Conservation (phyloP, 1,284 basidiomycete genomes). For the Trametes hirsuta region DNA sequence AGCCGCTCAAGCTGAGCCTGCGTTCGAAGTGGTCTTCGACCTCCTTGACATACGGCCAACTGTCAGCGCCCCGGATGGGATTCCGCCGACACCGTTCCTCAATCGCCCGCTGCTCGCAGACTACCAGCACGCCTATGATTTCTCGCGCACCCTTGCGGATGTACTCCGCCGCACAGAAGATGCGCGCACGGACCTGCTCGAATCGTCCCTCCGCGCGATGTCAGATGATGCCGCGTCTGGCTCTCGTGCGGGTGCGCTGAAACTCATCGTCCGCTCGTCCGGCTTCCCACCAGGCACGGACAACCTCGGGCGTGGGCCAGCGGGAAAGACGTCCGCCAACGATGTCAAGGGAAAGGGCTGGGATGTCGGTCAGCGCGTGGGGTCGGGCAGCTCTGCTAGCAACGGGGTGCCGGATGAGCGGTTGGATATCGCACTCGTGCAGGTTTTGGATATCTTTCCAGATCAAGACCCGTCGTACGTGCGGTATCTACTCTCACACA, state of each 20-base stretch:
- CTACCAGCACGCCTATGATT: conserved; percentile 67
- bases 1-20: conserved; percentile 50
- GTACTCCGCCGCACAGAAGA: conserved; percentile 56
- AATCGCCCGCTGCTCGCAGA: conserved; percentile 67
- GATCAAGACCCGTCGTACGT: conserved; percentile 59
- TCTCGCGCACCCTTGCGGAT: conserved; percentile 51
- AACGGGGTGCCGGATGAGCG: conserved; percentile 8
- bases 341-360: conserved; percentile 49
- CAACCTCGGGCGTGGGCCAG: conserved; percentile 35
- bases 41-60: conserved; percentile 47
- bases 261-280: conserved; percentile 61
- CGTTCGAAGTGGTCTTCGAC: conserved; percentile 60
- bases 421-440: conserved; percentile 59
- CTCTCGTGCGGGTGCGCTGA: conserved; percentile 55
- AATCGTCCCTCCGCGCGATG: conserved; percentile 45
- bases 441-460: conserved; percentile 75
- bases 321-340: conserved; percentile 16
- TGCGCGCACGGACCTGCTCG: conserved; percentile 57
- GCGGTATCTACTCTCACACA: conserved; percentile 53
- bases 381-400: background rate
- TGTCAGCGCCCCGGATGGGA: background rate
- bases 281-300: conserved; percentile 54
- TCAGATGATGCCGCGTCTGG: conserved; percentile 39
- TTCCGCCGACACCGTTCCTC: conserved; percentile 56
- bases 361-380: conserved; percentile 35